Base-by-base conservation (phyloP, 192 early-diverging fungal genomes). In the Coemansia biformis region DNA sequence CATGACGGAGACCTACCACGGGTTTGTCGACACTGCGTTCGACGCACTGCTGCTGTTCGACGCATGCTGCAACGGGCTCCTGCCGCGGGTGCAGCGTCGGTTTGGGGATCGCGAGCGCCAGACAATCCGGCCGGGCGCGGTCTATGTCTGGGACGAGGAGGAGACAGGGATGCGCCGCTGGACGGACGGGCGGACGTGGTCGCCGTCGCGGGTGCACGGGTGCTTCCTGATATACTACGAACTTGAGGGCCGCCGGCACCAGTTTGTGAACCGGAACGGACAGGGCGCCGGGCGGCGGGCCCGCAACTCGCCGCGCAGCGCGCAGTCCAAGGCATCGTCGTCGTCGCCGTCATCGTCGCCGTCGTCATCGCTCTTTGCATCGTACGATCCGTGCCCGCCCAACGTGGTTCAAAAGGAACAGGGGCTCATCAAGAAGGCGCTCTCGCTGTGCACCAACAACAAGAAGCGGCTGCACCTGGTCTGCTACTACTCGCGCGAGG, bases 101-200 rank as follows among this genome's bases (percentile, higher is more conserved):
- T 77, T 93, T 23, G 83, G 86, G 19, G 88, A 90, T 32, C 84
- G 84, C 37, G 91, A 93, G 66, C 82, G 89, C 43, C 79, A 79
- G 29, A 74, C 76, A 41, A 87, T 93, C 51, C 77, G 78, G 38
- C 89, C 91, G 3, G 89, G 89, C 1, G 84, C 89, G 1, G 84
- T 92, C 10, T 93, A 89, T 63, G 83, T 86, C 33, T 93, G 90
- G 84, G 88, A 91, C 66, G 91, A 93, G 75, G 81, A 88, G 35
- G 91, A 93, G 51, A 84, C 86, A 6, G 87, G 89, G 9, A 93
- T 93, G 83, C 71, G 86, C 43, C 72, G 91, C 28, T 93, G 91
- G 91, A 92, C 91, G 0, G 91, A 93, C 63, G 89, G 89, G 12
- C 81, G 85, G 52, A 85, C 81, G 23, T 93, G 91, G 91, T 88